Evolutionary conservation across 2,329 filamentous ascomycete genomes (phyloP).

Genomic region (Trichoderma breve): DNA sequence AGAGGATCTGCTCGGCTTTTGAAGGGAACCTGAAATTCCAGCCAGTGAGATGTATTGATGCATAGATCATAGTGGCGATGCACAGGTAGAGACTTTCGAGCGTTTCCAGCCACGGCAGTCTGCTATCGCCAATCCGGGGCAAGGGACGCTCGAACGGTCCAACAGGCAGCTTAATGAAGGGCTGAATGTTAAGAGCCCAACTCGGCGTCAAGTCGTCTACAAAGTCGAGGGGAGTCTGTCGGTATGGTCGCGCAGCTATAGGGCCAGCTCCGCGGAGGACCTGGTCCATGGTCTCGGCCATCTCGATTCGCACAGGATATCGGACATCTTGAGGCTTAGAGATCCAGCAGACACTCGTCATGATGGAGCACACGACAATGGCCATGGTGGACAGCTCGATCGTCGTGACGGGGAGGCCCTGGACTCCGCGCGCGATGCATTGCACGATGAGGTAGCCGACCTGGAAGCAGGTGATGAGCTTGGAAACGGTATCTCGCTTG

Average conservation of each 20-base stretch:
- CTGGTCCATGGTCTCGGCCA: background rate
- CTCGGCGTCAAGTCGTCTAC: background rate
- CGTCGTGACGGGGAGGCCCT: background rate
- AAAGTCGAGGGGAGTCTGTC: background rate
- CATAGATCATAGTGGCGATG: background rate
- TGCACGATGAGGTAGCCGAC: background rate
- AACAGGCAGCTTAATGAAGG: background rate
- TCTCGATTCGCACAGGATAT: background rate
- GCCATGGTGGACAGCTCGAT: background rate
- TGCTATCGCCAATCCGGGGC: background rate
- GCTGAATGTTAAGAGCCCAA: constrained; percentile 5
- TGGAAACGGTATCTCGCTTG: background rate
- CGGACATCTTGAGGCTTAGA: background rate
- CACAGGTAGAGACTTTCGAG: background rate
- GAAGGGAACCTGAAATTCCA: background rate
- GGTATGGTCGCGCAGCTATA: background rate
- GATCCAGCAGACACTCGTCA: background rate
- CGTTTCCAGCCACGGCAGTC: background rate
- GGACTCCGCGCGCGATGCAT: background rate
- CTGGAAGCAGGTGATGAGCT: constrained; percentile 2
- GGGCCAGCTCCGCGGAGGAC: background rate
- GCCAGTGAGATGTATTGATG: background rate
- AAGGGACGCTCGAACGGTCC: background rate
- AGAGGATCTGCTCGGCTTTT: background rate
- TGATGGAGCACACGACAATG: background rate